These are phyloP conservation scores for Mitragyna speciosa DNA, from an alignment of 257 asterid species.

Conservation along the genomic window DNA sequence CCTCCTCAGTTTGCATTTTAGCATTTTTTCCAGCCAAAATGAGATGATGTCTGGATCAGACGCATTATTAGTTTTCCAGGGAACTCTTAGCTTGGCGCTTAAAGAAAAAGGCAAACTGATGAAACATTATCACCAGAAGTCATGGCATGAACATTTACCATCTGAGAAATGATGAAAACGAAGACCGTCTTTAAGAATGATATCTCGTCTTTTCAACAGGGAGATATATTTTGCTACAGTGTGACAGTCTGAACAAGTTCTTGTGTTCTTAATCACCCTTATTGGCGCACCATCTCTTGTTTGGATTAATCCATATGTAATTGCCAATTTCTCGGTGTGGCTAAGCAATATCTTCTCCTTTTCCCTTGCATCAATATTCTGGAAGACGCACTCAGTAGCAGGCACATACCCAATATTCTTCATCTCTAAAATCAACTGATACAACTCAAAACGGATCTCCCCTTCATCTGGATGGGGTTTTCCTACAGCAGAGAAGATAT, in stretches of 20 bases:
- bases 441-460: slow-evolving; percentile 50
- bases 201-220: slow-evolving; percentile 44
- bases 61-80: neutral
- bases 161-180: slow-evolving; percentile 57
- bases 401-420: slow-evolving; percentile 51
- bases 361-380: slow-evolving; percentile 38
- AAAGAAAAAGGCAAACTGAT: neutral
- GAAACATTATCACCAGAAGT: slow-evolving; percentile 35
- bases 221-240: slow-evolving; percentile 52
- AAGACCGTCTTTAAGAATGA: slow-evolving; percentile 55
- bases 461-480: slow-evolving; percentile 55
- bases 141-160: slow-evolving; percentile 63
- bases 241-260: slow-evolving; percentile 61
- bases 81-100: neutral
- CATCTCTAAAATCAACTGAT: slow-evolving; percentile 51
- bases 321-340: slow-evolving; percentile 64
- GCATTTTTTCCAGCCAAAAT: neutral
- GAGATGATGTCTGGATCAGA: neutral
- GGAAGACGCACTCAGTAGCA: slow-evolving; percentile 50
- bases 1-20: neutral
- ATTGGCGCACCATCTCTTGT: slow-evolving; percentile 27
- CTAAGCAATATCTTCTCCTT: slow-evolving; percentile 53
- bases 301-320: slow-evolving; percentile 54
- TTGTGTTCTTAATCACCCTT: slow-evolving; percentile 57
- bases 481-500: slow-evolving; percentile 49